Evolutionary conservation across 495 filamentous ascomycete genomes (phyloP).

Genomic region (Aspergillus mulundensis): DNA sequence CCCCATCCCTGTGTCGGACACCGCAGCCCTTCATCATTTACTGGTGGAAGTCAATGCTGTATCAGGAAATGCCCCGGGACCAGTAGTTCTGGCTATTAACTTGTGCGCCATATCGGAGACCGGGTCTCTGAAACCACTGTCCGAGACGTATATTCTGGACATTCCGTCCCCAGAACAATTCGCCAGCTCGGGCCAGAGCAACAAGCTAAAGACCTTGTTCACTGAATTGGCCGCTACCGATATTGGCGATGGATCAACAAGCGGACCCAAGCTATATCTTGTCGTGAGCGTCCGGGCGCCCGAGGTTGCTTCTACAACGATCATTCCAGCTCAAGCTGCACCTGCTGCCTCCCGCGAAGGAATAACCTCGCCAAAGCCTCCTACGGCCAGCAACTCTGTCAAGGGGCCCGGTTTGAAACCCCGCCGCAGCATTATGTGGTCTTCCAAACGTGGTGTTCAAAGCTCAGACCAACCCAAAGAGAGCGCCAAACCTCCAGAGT

Average conservation of each 20-base stretch:
- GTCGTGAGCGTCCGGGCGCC: conserved; percentile 75
- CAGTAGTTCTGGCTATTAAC: conserved; percentile 74
- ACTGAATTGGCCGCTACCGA: conserved; percentile 77
- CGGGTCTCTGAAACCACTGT: conserved; percentile 60
- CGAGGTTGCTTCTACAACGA: conserved; percentile 47
- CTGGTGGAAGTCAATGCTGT: conserved; percentile 79
- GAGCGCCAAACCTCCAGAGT: conserved; percentile 43
- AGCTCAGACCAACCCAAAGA: conserved; percentile 37
- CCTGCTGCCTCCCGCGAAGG: conserved; percentile 37
- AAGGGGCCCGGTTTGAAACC: conserved; percentile 42
- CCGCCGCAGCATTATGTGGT: conserved; percentile 85
- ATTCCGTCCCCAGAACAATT: conserved; percentile 69
- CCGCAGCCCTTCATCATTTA: conserved; percentile 74
- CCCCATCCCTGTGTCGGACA: conserved; percentile 62
- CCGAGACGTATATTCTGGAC: conserved; percentile 79
- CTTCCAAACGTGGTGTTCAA: conserved; percentile 35
- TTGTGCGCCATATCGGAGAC: conserved; percentile 66
- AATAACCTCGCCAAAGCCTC: conserved; percentile 27
- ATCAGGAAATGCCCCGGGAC: conserved; percentile 63
- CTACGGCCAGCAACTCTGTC: conserved; percentile 26
- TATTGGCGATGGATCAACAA: conserved; percentile 69
- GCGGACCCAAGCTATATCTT: conserved; percentile 68
- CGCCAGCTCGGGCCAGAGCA: conserved; percentile 50
- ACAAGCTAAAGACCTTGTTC: conserved; percentile 79
- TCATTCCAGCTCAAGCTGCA: conserved; percentile 22